Evolutionary conservation across 2,329 filamentous ascomycete genomes (phyloP), one percentile per base, ranked within the genome.

Genomic region (Fusarium transvaalense): DNA sequence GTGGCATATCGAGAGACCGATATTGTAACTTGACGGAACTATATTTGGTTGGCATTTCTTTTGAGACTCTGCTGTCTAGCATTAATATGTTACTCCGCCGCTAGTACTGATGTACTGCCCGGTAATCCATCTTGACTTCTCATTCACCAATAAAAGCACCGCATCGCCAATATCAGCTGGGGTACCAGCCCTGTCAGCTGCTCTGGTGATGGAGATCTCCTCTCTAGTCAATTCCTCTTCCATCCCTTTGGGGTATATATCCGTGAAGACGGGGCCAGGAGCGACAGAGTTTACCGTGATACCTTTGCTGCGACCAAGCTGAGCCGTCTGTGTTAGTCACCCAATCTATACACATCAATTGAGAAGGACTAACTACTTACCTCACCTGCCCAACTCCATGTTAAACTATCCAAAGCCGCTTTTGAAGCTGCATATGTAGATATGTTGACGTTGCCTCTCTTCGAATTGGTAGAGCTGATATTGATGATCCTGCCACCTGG

Each of bases 211-310:
- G 0, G 59, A 58, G 2, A 75, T 46, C 23, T 78, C 48, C 1
- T 61, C 45, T 15, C 42, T 45, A 7, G 67, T 66, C 4, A 78
- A 34, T 10, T 72, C 72, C 3, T 69, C 53, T 21, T 64, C 70
- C 0, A 61, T 38, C 0, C 59, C 71, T 1, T 59, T 38, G 0
- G 71, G 70, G 50, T 66, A 64, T 2, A 72, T 55, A 8, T 82
- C 81, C 2, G 82, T 83, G 1, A 39, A 48, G 1, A 79, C 77
- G 1, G 79, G 78, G 0, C 82, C 82, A 0, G 81, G 82, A 0
- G 77, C 77, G 10, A 83, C 68, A 2, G 80, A 78, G 50, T 83
- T 84, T 38, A 83, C 76, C 0, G 81, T 83, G 54, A 84, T 80
- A 15, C 81, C 80, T 39, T 75, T 74, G 21, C 74, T 76, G 0